Evolutionary conservation across 2,329 filamentous ascomycete species (phyloP), one percentile per base, ranked within the genome.

Genomic region (Setomelanomma holmii): DNA sequence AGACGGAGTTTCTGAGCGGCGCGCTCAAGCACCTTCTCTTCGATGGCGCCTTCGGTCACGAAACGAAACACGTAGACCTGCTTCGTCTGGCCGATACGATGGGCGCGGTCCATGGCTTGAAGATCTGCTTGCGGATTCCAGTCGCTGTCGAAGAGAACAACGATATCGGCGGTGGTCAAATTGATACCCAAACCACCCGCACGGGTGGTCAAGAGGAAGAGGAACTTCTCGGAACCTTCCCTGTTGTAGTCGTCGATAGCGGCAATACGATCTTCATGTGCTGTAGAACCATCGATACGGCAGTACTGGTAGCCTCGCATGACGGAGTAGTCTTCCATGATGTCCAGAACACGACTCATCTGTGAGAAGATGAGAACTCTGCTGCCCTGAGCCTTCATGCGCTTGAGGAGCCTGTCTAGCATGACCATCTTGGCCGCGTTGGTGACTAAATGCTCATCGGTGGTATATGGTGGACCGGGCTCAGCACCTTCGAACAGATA

Each of bases 171-270:
- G 55, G 85, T 89, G 0, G 95, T 99, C 71, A 99, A 79, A 73
- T 99, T 99, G 81, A 99, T 99, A 68, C 95, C 95, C 48, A 99
- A 79, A 66, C 95, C 95, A 81, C 95, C 95, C 51, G 95, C 95
- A 77, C 95, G 88, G 34, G 95, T 99, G 0, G 95, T 99, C 40
- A 99, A 82, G 56, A 99, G 80, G 76, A 99, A 99, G 52, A 99
- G 84, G 65, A 98, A 99, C 14, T 67, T 67, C 70, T 99, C 95
- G 0, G 95, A 98, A 1, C 83, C 91, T 4, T 91, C 89, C 76
- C 90, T 96, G 80, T 99, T 99, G 84, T 99, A 99, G 10, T 98
- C 93, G 68, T 99, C 95, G 66, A 99, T 99, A 36, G 93, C 95
- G 20, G 91, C 88, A 69, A 99, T 98, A 74, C 95, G 92, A 71